Evolutionary conservation across 805 yeast genomes (phyloP).

Genomic region (Maudiozyma pseudohumilis): DNA sequence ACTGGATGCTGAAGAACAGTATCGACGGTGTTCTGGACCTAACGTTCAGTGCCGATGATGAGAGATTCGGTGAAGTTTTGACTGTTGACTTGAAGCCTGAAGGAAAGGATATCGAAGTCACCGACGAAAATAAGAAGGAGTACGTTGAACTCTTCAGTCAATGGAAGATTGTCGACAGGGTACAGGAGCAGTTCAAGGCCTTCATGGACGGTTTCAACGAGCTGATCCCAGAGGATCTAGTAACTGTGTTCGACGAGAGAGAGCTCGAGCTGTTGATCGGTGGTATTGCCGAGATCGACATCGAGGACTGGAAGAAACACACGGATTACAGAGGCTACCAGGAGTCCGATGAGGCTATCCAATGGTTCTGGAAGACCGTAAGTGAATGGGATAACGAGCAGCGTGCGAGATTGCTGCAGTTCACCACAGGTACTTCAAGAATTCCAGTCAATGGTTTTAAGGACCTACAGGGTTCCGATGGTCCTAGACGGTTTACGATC

Average conservation of each 20-base stretch:
- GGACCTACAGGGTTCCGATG: slow-evolving; percentile 97
- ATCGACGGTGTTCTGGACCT: slow-evolving; percentile 79
- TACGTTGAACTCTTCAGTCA: slow-evolving; percentile 91
- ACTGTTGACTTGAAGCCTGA: slow-evolving; percentile 82
- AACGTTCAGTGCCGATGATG: slow-evolving; percentile 85
- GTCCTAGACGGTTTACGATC: slow-evolving; percentile 97
- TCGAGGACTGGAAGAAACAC: slow-evolving; percentile 98
- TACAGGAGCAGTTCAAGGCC: slow-evolving; percentile 91
- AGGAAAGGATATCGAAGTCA: slow-evolving; percentile 84
- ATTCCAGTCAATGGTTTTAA: slow-evolving; percentile 98
- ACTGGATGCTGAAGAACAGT: slow-evolving; percentile 93
- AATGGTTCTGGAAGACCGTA: slow-evolving; percentile 98
- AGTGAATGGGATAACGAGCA: slow-evolving; percentile 94
- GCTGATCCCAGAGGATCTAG: slow-evolving; percentile 91
- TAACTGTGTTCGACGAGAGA: slow-evolving; percentile 94
- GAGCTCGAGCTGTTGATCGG: slow-evolving; percentile 94
- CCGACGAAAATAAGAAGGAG: slow-evolving; percentile 90
- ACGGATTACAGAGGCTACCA: slow-evolving; percentile 98
- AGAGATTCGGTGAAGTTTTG: slow-evolving; percentile 86
- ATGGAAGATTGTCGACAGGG: slow-evolving; percentile 90
- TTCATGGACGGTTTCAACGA: slow-evolving; percentile 97
- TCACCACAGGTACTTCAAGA: slow-evolving; percentile 98
- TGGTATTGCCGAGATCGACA: slow-evolving; percentile 95
- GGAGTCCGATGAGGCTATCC: slow-evolving; percentile 90
- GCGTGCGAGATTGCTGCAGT: slow-evolving; percentile 88